Conservation (phyloP, 345 rosid species). For the Populus nigra region DNA sequence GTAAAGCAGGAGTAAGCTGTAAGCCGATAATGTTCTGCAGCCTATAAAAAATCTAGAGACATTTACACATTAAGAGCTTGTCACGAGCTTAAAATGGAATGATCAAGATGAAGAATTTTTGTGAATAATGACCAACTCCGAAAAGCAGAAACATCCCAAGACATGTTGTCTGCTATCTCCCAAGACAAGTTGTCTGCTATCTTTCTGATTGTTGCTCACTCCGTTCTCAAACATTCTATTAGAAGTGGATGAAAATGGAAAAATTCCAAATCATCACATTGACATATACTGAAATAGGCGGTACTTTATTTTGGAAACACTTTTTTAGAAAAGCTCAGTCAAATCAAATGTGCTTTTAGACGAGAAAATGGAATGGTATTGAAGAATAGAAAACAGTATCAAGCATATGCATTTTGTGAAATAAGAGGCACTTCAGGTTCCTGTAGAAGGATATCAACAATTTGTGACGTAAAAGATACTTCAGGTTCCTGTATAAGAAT, state of each 20-base stretch:
- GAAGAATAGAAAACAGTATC: neutral
- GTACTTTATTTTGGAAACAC: too few relatives aligned
- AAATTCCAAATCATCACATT: too few relatives aligned
- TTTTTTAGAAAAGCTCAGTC: too few relatives aligned
- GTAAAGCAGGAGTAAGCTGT: neutral
- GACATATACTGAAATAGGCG: too few relatives aligned
- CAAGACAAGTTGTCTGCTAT: neutral
- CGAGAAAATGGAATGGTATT: neutral
- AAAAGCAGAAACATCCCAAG: neutral
- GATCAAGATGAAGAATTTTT: neutral
- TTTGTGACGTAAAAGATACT: neutral
- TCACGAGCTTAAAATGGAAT: neutral
- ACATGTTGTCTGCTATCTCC: neutral
- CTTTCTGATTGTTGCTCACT: neutral
- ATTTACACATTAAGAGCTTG: neutral
- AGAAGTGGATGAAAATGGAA: neutral
- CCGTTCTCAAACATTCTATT: neutral
- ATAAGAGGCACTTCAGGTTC: neutral
- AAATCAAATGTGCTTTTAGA: neutral
- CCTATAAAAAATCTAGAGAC: neutral
- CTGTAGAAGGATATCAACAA: neutral
- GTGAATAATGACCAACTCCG: neutral
- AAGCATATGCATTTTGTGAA: neutral
- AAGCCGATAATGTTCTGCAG: neutral
- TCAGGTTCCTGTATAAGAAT: neutral